Evolutionary conservation across 1,139 yeast species (phyloP).

Genomic region (Eremothecium gossypii): DNA sequence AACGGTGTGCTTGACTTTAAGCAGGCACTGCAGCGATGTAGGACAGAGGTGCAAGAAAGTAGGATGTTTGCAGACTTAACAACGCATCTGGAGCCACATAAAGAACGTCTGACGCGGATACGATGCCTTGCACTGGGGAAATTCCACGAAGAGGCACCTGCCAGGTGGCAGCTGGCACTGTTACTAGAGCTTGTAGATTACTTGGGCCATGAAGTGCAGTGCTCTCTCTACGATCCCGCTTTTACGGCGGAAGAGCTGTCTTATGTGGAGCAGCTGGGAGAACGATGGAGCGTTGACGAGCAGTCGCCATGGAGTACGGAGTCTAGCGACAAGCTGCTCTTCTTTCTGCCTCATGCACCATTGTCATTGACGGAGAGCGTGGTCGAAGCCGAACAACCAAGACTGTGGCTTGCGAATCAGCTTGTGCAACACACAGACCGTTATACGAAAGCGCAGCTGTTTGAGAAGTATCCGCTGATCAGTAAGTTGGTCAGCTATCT

Average conservation of each 20-base stretch:
- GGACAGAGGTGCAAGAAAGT: conserved; percentile 23
- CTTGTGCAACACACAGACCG: conserved; percentile 45
- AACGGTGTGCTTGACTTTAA: neutral
- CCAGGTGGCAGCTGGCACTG: conserved; percentile 58
- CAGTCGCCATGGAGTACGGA: conserved; percentile 11
- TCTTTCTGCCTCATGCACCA: conserved; percentile 72
- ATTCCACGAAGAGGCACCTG: conserved; percentile 47
- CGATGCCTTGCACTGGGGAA: conserved; percentile 71
- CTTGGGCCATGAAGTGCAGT: conserved; percentile 4
- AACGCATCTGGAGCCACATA: conserved; percentile 9
- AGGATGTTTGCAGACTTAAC: conserved; percentile 24
- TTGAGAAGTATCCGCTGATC: conserved; percentile 35
- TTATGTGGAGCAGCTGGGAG: conserved; percentile 24
- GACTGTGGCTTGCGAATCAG: conserved; percentile 40
- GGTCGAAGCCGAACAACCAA: conserved; percentile 32
- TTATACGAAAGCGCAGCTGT: conserved; percentile 35
- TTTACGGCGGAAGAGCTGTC: conserved; percentile 39
- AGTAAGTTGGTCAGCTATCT: conserved; percentile 35
- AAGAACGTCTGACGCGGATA: conserved; percentile 27
- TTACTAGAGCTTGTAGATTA: conserved; percentile 33
- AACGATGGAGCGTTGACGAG: conserved; percentile 24
- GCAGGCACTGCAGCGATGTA: neutral
- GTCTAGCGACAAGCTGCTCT: conserved; percentile 29
- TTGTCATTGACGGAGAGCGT: conserved; percentile 44
- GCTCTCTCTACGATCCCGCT: conserved; percentile 55